Evolutionary conservation across 768 basidiomycete genomes (phyloP).

Genomic region (Leucocoprinus leucothites): DNA sequence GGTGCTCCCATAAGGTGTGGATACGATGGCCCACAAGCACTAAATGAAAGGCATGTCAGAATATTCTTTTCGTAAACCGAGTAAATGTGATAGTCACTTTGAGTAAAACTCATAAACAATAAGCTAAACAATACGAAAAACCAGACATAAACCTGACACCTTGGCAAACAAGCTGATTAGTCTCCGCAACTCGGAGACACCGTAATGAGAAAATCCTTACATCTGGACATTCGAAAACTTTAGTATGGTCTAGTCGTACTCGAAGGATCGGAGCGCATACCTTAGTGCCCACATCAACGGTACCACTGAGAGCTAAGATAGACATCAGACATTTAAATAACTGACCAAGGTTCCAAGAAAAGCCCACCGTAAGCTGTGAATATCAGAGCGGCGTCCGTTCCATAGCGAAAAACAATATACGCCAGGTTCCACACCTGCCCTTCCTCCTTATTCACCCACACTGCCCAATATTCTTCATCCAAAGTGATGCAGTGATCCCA

Average conservation of each 20-base stretch:
- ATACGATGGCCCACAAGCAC: slow-evolving; percentile 2
- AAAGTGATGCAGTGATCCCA: slow-evolving; percentile 11
- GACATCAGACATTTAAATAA: background rate
- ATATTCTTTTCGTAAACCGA: background rate
- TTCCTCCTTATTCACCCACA: background rate
- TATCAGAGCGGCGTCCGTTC: background rate
- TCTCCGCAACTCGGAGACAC: background rate
- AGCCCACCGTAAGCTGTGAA: slow-evolving; percentile 4
- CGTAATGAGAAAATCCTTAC: background rate
- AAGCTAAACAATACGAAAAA: background rate
- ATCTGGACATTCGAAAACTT: background rate
- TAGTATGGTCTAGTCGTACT: background rate
- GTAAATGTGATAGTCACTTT: background rate
- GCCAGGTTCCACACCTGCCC: background rate
- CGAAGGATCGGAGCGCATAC: background rate
- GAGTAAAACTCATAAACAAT: background rate
- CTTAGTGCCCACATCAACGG: background rate
- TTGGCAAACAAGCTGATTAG: background rate
- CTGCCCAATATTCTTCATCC: slow-evolving; percentile 3
- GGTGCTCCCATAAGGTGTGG: slow-evolving; percentile 9
- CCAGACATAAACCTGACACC: slow-evolving; percentile 5
- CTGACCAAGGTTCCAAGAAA: background rate
- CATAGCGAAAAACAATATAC: slow-evolving; percentile 1
- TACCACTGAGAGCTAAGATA: slow-evolving; percentile 1
- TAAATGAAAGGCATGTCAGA: background rate